Evolutionary conservation across 1,284 basidiomycete genomes (phyloP).

Genomic region (Blastosporella zonata): DNA sequence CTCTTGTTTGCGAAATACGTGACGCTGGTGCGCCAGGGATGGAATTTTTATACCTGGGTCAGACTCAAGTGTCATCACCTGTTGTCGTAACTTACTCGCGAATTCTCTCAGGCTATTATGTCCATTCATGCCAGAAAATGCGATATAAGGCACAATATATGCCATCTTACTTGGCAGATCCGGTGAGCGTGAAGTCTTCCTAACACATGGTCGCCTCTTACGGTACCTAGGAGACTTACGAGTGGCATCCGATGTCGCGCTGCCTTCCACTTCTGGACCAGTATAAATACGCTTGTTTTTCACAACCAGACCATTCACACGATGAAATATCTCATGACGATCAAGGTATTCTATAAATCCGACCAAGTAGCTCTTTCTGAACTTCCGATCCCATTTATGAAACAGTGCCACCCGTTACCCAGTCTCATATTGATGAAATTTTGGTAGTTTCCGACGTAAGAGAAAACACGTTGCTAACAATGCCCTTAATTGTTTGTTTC

Average conservation of each 20-base stretch:
- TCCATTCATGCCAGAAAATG: conserved; percentile 94
- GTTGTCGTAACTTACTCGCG: background rate
- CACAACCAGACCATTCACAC: conserved; percentile 55
- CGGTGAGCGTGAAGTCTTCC: conserved; percentile 44
- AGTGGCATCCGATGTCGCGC: conserved; percentile 66
- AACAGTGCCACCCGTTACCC: background rate
- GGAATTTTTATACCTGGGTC: conserved; percentile 83
- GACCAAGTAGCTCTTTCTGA: background rate
- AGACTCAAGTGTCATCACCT: conserved; percentile 18
- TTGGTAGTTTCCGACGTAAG: conserved; percentile 16
- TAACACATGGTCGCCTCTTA: background rate
- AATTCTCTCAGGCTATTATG: conserved; percentile 74
- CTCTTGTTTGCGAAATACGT: conserved; percentile 71
- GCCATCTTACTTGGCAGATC: conserved; percentile 88
- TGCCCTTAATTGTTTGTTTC: conserved; percentile 17
- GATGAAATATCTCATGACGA: conserved; percentile 23
- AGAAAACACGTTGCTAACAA: conserved; percentile 10
- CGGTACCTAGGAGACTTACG: conserved; percentile 63
- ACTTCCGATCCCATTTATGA: background rate
- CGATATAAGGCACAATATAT: conserved; percentile 91
- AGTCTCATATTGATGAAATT: conserved; percentile 19
- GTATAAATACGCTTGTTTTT: conserved; percentile 68
- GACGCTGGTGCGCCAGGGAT: conserved; percentile 64
- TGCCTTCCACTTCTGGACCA: conserved; percentile 64
- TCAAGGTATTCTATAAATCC: conserved; percentile 6